Percentiles rank a stretch among this genome's conserved stretches.
Conservation (phyloP, 78 protist species). For the slime mould (Dictyostelium discoideum) region dicty_2.7 NC_007091.3:205001-205500, state of each 20-base stretch:
- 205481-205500: background rate
- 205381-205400: background rate
- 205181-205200: background rate
- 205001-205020: background rate
- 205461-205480: background rate
- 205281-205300: background rate
- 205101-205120: too few species aligned
- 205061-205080: background rate
- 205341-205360: slow-evolving; percentile 1
- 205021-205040: background rate
- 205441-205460: background rate
- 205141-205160: too few species aligned
- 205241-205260: background rate
- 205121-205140: too few species aligned
- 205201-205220: background rate
- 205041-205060: background rate
- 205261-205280: background rate
- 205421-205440: background rate
- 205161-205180: too few species aligned
- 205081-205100: background rate
- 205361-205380: background rate
- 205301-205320: background rate
- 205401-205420: background rate
- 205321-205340: background rate
- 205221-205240: background rate